Conservation (phyloP, 495 filamentous ascomycete species). For the Xanthoparmelia taractica region DNA sequence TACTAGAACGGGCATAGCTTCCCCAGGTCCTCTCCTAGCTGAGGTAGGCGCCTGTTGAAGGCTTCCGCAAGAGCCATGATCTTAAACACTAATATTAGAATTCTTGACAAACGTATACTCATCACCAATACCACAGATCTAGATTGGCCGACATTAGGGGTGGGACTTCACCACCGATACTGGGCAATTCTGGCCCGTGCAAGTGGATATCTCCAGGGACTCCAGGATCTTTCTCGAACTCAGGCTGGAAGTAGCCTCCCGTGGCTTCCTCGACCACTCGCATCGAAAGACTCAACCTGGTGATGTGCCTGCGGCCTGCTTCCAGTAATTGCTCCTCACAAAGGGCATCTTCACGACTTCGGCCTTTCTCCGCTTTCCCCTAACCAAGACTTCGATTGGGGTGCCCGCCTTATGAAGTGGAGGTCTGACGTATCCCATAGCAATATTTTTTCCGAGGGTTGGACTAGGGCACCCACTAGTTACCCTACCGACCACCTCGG, state of each 20-base stretch:
- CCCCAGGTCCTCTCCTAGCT: too few species aligned
- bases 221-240: neutral
- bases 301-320: conserved; percentile 24
- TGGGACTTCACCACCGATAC: neutral
- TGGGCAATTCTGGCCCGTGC: neutral
- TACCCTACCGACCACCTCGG: conserved; percentile 48
- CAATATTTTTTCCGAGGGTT: conserved; percentile 77
- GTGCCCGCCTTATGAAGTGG: conserved; percentile 83
- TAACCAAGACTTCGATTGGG: conserved; percentile 68
- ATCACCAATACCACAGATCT: neutral
- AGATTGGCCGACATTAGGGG: neutral
- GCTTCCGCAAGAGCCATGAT: too few species aligned
- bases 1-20: too few species aligned
- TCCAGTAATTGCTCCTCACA: conserved; percentile 61
- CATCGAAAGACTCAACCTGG: conserved; percentile 11
- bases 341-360: conserved; percentile 91
- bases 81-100: neutral
- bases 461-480: conserved; percentile 89
- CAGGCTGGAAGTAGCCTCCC: neutral
- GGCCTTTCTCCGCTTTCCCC: conserved; percentile 74
- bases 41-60: too few species aligned
- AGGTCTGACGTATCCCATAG: conserved; percentile 87
- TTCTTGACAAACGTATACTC: neutral
- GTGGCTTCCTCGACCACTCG: too few species aligned
- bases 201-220: neutral